Evolutionary conservation across 1,284 basidiomycete species (phyloP), one percentile per base, ranked within the genome.

Genomic region (Ganoderma sp.): DNA sequence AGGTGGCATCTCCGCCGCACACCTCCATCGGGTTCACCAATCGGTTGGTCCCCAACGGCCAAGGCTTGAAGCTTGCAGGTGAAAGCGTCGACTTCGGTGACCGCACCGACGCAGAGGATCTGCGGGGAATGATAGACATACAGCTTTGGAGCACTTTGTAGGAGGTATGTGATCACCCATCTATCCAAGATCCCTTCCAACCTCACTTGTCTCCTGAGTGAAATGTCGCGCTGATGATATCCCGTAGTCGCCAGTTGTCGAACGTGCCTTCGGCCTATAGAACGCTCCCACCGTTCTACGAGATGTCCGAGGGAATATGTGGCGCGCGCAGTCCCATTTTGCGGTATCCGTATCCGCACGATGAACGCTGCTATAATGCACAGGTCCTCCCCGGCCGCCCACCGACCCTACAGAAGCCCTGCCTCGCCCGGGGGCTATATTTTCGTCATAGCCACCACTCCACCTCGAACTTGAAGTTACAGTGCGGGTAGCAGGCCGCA

Each of bases 371-470:
- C 22, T 10, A 50, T 50, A 22, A 50, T 50, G 37, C 37, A 39
- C 8, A 39, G 37, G 22, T 25, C 12, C 14, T 52, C 12, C 48
- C 22, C 22, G n/a, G 12, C 22, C 48, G 48, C 12, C 48, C 48
- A 32, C 32, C 32, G 32, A 32, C 32, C 32, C 32, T 32, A 32
- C 32, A 32, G 42, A 6, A n/a, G 45, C n/a, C n/a, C 17, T n/a
- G 45, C 45, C 45, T 48, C 45, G 45, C 45, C 45, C 7, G 43
- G n/a, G n/a, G n/a, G n/a, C n/a, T n/a, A 45, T 48, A 48, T 48
- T n/a, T 7, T 19, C 45, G n/a, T n/a, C 9, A n/a, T 48, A 48
- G 45, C 45, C 45, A 45, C 43, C 2, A 10, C 6, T 39, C 37
- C 37, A 39, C 37, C 37, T 0, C 37, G 37, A 39, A 9, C 10